These are phyloP conservation scores for Pleurotus giganteus DNA, from an alignment of 768 basidiomycete species.

Conservation along the genomic window DNA sequence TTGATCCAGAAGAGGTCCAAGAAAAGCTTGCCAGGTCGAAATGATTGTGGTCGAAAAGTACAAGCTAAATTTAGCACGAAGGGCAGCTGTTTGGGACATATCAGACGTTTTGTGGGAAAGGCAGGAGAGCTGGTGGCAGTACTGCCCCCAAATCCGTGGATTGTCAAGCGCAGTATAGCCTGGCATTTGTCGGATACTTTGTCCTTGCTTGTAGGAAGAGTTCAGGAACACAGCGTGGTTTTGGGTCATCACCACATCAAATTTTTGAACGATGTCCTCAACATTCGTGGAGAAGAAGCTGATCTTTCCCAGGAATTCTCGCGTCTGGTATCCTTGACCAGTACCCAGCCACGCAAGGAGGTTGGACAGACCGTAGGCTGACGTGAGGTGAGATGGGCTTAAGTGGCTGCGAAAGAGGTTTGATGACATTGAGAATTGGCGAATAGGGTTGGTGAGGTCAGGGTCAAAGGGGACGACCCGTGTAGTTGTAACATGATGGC, in stretches of 20 bases:
- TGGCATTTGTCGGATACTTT: background rate
- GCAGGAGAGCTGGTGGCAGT: background rate
- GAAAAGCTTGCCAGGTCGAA: background rate
- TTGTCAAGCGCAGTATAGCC: background rate
- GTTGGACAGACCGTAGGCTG: background rate
- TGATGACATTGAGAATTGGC: background rate
- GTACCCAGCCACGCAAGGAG: slow-evolving; percentile 1
- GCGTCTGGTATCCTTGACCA: background rate
- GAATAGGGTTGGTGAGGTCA: background rate
- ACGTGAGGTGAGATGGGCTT: background rate
- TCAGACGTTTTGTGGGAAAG: background rate
- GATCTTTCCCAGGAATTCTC: background rate
- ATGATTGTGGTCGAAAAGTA: background rate
- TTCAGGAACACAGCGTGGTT: background rate
- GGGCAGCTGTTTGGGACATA: background rate
- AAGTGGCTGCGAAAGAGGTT: background rate
- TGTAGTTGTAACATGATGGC: background rate
- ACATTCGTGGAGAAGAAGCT: background rate
- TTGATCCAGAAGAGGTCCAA: background rate
- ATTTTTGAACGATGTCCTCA: background rate
- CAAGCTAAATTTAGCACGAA: background rate
- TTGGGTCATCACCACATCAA: background rate
- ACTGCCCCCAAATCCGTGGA: background rate
- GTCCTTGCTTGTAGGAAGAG: background rate
- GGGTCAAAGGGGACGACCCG: background rate